phyloP scores from a whole-genome alignment of 257 asterid genomes.

The Ilex aquifolium region DNA sequence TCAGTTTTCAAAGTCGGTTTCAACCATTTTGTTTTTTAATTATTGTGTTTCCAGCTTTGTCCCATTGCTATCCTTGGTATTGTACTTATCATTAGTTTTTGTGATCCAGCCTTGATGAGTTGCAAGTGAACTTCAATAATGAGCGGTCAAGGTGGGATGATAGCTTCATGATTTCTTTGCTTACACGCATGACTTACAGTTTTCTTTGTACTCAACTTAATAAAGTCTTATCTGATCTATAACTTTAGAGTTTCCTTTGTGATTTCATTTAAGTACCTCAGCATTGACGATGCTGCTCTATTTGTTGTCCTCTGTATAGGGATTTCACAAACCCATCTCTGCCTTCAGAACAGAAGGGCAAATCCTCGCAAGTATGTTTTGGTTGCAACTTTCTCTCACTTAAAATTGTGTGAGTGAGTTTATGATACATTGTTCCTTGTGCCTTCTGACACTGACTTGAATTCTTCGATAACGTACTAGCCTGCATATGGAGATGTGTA shows the following conservation, averaged over 20 bases:
- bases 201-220: no score
- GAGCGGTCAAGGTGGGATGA: constrained; percentile 83
- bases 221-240: no score
- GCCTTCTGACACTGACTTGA: constrained; percentile 20
- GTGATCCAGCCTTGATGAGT: constrained; percentile 80
- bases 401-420: constrained; percentile 3
- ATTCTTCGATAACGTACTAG: constrained; percentile 26
- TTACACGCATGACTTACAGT: neutral
- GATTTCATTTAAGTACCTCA: neutral
- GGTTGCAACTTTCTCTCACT: constrained; percentile 21
- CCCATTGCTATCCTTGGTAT: constrained; percentile 14
- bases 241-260: no score
- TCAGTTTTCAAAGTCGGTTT: constrained; percentile 89
- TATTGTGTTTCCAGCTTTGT: neutral
- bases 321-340: constrained; percentile 92
- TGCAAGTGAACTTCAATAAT: constrained; percentile 92
- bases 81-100: neutral
- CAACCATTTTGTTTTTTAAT: neutral
- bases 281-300: neutral
- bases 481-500: constrained; percentile 79
- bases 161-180: constrained; percentile 2
- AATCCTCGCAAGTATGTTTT: constrained; percentile 69
- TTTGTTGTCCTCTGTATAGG: constrained; percentile 41
- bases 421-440: constrained; percentile 13
- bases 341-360: constrained; percentile 97